Conservation (phyloP, 2,329 filamentous ascomycete species). For the Hymenoscyphus occultus region DNA sequence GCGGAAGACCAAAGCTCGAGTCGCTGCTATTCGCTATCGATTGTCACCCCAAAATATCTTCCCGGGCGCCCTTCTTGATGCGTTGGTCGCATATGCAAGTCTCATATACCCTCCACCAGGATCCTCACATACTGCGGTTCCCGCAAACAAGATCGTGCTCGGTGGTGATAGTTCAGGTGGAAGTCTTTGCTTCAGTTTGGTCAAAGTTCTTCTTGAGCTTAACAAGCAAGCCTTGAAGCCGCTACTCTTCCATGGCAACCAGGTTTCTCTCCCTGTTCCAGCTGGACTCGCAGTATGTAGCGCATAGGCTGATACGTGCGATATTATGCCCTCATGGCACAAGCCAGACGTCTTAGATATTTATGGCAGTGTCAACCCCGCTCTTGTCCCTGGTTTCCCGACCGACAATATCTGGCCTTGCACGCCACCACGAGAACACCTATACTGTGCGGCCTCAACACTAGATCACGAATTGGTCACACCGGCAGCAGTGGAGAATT, state of each 20-base stretch:
- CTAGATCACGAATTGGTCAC: constrained; percentile 4
- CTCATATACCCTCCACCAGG: constrained; percentile 3
- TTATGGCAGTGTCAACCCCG: background rate
- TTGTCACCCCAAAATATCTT: constrained; percentile 5
- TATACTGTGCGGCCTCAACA: constrained; percentile 4
- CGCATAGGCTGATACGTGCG: background rate
- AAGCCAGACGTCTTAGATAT: background rate
- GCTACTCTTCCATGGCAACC: background rate
- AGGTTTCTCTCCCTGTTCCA: background rate
- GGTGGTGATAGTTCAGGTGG: constrained; percentile 2
- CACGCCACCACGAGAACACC: background rate
- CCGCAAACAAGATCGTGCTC: background rate
- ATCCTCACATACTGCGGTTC: background rate
- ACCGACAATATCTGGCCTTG: constrained; percentile 7
- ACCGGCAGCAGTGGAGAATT: constrained; percentile 2
- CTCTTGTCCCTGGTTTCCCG: background rate
- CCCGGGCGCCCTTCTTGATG: constrained; percentile 5
- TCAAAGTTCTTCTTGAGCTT: constrained; percentile 1
- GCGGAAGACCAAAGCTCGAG: constrained; percentile 19
- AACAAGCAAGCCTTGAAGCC: background rate
- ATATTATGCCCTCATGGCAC: constrained; percentile 6
- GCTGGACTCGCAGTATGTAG: constrained; percentile 1
- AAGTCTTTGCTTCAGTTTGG: constrained; percentile 1
- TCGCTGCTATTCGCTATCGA: constrained; percentile 39
- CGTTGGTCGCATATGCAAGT: constrained; percentile 5